Percentiles rank a stretch among this genome's conserved stretches.
Conservation (phyloP, 2,329 filamentous ascomycete genomes). For the Diaporthe humulicola region DNA sequence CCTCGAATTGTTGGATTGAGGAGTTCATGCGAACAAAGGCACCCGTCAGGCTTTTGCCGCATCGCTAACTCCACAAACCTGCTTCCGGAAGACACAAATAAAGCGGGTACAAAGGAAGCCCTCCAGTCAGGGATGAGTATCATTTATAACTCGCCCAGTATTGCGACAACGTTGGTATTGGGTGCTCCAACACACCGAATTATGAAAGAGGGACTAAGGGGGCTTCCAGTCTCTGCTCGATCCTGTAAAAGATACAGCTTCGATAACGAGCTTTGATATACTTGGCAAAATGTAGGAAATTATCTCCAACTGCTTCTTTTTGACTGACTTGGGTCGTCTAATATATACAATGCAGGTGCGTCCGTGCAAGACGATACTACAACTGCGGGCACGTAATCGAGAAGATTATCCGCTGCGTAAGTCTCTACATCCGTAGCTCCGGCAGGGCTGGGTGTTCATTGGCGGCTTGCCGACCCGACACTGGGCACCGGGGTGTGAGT, state of each 20-base stretch:
- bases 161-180: background rate
- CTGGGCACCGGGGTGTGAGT: no score
- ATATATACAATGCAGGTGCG: background rate
- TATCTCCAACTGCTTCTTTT: no score
- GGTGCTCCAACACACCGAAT: background rate
- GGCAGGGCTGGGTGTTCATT: no score
- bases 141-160: background rate
- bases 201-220: background rate
- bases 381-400: background rate
- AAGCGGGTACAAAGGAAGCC: background rate
- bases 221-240: background rate
- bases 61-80: background rate
- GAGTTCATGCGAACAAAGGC: background rate
- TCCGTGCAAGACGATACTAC: background rate
- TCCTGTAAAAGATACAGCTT: no score
- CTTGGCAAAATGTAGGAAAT: background rate
- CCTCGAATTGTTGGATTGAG: background rate
- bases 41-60: no score
- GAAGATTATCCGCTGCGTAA: constrained; percentile 21
- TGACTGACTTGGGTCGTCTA: background rate
- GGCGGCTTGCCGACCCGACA: background rate
- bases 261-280: background rate
- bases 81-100: background rate
- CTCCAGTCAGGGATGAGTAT: background rate
- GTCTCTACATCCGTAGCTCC: background rate